Conservation (phyloP, 75 land plant genomes). For the Pseudotsuga menziesii region DNA sequence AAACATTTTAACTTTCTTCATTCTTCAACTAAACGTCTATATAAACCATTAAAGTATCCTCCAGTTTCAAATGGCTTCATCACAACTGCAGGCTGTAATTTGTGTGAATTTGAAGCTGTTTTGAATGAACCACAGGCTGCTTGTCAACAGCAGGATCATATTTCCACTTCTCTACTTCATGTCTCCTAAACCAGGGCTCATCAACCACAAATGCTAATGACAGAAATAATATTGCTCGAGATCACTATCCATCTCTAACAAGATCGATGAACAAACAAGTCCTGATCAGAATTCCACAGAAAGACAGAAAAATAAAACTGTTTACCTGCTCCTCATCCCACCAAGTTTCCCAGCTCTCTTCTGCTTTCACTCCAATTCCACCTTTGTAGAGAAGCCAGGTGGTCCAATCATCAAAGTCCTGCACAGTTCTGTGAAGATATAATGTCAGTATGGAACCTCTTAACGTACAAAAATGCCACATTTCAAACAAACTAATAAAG, state of each 20-base stretch:
- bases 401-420: constrained; percentile 99
- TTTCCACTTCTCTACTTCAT: background rate
- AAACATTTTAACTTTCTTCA: background rate
- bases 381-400: constrained; percentile 94
- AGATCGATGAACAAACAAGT: background rate
- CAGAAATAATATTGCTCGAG: background rate
- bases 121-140: background rate
- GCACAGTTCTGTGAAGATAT: constrained; percentile 76
- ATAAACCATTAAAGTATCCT: background rate
- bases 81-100: too few relatives aligned
- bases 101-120: too few relatives aligned
- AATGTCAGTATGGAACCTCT: background rate
- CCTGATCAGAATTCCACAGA: background rate
- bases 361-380: constrained; percentile 90
- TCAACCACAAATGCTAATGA: background rate
- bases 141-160: background rate
- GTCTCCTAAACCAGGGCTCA: background rate
- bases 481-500: background rate
- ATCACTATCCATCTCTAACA: background rate
- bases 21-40: background rate
- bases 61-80: too few relatives aligned
- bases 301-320: background rate
- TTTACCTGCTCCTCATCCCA: constrained; percentile 98
- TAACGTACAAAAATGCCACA: background rate
- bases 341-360: constrained; percentile 98